These are phyloP conservation scores for Tetrapisispora taiwanensis DNA, from an alignment of 805 yeast species.

Conservation along the genomic window DNA sequence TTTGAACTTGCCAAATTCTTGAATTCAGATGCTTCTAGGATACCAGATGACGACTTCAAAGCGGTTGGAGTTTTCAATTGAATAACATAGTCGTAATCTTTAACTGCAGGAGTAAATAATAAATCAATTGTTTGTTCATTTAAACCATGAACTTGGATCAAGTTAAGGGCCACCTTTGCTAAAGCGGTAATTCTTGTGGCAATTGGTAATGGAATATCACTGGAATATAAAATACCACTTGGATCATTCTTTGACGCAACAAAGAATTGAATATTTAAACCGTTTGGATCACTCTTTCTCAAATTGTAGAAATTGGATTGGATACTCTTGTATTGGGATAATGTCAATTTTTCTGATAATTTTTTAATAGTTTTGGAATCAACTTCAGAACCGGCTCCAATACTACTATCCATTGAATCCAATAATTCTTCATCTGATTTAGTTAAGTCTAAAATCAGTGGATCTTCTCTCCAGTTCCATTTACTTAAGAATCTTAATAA, in stretches of 20 bases:
- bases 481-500: constrained; percentile 55
- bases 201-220: constrained; percentile 55
- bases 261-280: constrained; percentile 67
- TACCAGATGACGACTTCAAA: constrained; percentile 43
- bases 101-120: constrained; percentile 70
- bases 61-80: constrained; percentile 39
- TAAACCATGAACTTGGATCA: constrained; percentile 40
- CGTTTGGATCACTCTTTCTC: constrained; percentile 72
- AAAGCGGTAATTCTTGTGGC: constrained; percentile 83
- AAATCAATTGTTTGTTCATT: constrained; percentile 36
- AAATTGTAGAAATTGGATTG: constrained; percentile 55
- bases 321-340: constrained; percentile 51
- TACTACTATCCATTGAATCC: constrained; percentile 17
- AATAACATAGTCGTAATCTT: constrained; percentile 77
- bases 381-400: constrained; percentile 26
- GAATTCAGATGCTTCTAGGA: constrained; percentile 43
- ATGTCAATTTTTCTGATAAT: constrained; percentile 51
- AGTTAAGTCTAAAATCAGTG: constrained; percentile 69
- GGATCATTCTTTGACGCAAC: constrained; percentile 76
- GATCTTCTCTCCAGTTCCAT: constrained; percentile 94
- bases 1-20: constrained; percentile 42
- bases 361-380: constrained; percentile 32
- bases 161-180: constrained; percentile 59
- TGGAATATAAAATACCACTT: constrained; percentile 80
- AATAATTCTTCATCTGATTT: constrained; percentile 36